Conservation (phyloP, 169 alveolate genomes). For the Plasmodium chabaudi region DNA sequence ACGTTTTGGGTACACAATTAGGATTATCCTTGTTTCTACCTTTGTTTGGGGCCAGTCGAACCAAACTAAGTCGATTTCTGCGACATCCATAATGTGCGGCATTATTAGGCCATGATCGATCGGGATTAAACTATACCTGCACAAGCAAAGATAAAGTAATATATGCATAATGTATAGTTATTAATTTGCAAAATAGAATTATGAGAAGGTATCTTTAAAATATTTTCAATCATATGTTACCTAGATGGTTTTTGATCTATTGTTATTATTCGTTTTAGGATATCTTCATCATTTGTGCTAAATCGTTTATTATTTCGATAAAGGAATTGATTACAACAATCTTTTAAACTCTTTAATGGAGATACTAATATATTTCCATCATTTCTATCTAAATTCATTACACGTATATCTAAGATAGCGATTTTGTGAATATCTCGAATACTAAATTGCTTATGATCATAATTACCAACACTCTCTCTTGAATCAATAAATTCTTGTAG, state of each 20-base stretch:
- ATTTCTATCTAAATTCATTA: constrained; percentile 98
- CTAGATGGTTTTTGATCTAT: constrained; percentile 64
- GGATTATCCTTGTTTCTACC: constrained; percentile 44
- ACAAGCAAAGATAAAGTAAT: neutral
- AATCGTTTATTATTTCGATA: constrained; percentile 17
- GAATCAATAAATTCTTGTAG: constrained; percentile 91
- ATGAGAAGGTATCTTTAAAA: no score
- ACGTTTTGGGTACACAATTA: neutral
- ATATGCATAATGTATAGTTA: neutral
- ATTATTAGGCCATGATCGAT: constrained; percentile 98
- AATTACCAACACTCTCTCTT: constrained; percentile 96
- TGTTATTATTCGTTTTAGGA: constrained; percentile 39
- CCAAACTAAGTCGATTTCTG: constrained; percentile 98
- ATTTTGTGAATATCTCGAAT: constrained; percentile 96
- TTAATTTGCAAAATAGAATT: neutral
- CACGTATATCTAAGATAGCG: constrained; percentile 96
- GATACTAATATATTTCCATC: constrained; percentile 97
- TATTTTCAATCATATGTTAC: neutral
- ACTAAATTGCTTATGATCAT: constrained; percentile 93
- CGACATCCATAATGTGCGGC: constrained; percentile 97
- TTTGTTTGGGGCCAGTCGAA: constrained; percentile 97
- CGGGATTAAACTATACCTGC: constrained; percentile 95
- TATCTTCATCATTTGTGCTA: constrained; percentile 36
- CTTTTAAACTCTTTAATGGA: constrained; percentile 78
- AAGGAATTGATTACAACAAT: constrained; percentile 48